phyloP scores from a whole-genome alignment of 2,329 filamentous ascomycete genomes.

The Neurospora sp. region DNA sequence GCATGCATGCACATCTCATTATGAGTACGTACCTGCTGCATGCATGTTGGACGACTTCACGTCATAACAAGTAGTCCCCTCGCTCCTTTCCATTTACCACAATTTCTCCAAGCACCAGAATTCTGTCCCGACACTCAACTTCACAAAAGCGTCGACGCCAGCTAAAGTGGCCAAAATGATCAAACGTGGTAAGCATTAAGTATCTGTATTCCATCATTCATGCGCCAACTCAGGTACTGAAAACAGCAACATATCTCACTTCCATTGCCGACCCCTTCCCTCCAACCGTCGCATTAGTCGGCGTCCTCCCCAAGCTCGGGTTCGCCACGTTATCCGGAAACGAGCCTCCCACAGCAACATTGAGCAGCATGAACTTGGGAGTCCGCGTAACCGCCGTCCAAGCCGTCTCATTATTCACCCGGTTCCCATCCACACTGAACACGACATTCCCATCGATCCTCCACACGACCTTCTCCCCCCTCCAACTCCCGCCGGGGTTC shows the following conservation, averaged over 20 bases:
- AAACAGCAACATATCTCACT: slow-evolving; percentile 31
- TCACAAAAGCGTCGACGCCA: not conserved
- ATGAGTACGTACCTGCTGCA: not conserved
- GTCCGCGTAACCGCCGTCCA: slow-evolving; percentile 40
- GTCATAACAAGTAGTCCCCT: not conserved
- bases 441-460: slow-evolving; percentile 33
- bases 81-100: not conserved
- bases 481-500: slow-evolving; percentile 28
- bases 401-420: slow-evolving; percentile 31
- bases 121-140: not conserved
- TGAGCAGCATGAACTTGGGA: slow-evolving; percentile 40
- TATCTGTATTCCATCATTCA: not conserved
- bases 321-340: slow-evolving; percentile 26
- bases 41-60: not conserved
- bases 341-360: slow-evolving; percentile 42
- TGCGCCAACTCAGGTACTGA: slow-evolving; percentile 6
- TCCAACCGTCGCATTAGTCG: slow-evolving; percentile 23
- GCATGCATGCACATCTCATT: not conserved
- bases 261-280: slow-evolving; percentile 26
- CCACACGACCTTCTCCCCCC: slow-evolving; percentile 39
- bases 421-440: slow-evolving; percentile 30
- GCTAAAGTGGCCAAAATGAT: not conserved
- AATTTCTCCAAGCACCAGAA: not conserved
- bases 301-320: slow-evolving; percentile 17
- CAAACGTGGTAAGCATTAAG: not conserved